A percentile compares a stretch with the other conserved stretches of the same genome.
phyloP scores from a whole-genome alignment of 441 rosid genomes.

The Populus trichocarpa region DNA sequence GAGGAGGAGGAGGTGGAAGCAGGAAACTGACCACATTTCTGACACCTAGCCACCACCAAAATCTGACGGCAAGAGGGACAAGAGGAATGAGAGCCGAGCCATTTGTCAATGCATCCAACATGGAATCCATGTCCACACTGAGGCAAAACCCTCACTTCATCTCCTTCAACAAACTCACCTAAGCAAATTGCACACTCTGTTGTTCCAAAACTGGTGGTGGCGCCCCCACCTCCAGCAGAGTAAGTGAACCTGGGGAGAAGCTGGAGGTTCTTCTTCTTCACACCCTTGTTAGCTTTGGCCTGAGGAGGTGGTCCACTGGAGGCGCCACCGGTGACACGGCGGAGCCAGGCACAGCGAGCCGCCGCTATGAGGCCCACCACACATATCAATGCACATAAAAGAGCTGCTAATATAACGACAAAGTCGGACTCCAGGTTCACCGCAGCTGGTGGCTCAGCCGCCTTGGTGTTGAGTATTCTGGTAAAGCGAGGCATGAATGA shows the following conservation, averaged over 20 bases:
- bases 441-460: conserved; percentile 34
- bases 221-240: conserved; percentile 1
- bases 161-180: conserved; percentile 57
- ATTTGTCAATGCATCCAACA: conserved; percentile 73
- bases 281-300: conserved; percentile 64
- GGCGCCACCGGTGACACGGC: conserved; percentile 30
- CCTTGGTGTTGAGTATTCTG: conserved; percentile 24
- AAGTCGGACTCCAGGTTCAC: conserved; percentile 60
- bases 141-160: conserved; percentile 71
- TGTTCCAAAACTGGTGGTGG: conserved; percentile 18
- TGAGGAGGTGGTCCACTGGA: conserved; percentile 19
- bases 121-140: conserved; percentile 91
- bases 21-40: conserved; percentile 61
- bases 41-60: conserved; percentile 52
- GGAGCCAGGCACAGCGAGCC: conserved; percentile 80
- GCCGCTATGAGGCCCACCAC: conserved; percentile 67
- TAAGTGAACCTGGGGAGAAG: conserved; percentile 27
- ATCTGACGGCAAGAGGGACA: conserved; percentile 96
- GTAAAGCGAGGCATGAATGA: conserved; percentile 20
- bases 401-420: conserved; percentile 76
- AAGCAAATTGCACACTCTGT: conserved; percentile 82
- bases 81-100: conserved; percentile 88
- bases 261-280: conserved; percentile 74
- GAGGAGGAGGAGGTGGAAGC: conserved; percentile 25
- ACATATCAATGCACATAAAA: conserved; percentile 78